Base-by-base conservation (phyloP, 768 basidiomycete species). In the Boletus rufocinnamomeus region DNA sequence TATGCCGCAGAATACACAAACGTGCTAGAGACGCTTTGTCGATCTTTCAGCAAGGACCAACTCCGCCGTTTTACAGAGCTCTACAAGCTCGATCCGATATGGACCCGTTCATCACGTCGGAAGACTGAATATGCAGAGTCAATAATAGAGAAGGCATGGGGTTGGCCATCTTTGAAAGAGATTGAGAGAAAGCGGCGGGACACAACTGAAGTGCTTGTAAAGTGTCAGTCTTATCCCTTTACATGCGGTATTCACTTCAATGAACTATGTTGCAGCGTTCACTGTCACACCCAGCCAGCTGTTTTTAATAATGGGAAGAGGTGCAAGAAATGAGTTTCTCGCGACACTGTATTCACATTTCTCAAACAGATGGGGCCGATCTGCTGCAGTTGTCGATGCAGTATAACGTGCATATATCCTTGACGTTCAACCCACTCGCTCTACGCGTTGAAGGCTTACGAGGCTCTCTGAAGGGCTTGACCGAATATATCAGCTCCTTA, bases 251-350 rank as follows among this genome's bases (percentile, higher is more conserved):
- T 52, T 35, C 35, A 58, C 21, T 50, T 56, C 32, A 52, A 35
- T n/a, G 23, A 55, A 47, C 23, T 57, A 50, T 52, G 32, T 52
- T 34, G 10, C 63, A 91, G 90, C 71, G 3, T 82, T 87, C 64
- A 71, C 79, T 34, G 72, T 92, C 57, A 79, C 77, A 19, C 79
- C 84, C 4, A 80, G 78, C 50, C 79, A 88, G 63, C 77, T 89
- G 7, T 89, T 91, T 67, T 67, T 91, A 32, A 77, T 91, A 32
- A 79, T 93, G 60, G 89, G 89, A 41, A 86, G 81, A 80, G 86
- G 90, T 88, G 32, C 50, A 61, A 51, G 45, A 38, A 38, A 46
- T 5, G 9, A 21, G 10, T 43, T 57, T 49, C 32, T 7, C 17
- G n/a, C 34, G 27, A 56, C 55, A 32, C 13, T 62, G 32, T n/a